Conservation (phyloP, 441 rosid genomes). For the Populus hybrid region DNA sequence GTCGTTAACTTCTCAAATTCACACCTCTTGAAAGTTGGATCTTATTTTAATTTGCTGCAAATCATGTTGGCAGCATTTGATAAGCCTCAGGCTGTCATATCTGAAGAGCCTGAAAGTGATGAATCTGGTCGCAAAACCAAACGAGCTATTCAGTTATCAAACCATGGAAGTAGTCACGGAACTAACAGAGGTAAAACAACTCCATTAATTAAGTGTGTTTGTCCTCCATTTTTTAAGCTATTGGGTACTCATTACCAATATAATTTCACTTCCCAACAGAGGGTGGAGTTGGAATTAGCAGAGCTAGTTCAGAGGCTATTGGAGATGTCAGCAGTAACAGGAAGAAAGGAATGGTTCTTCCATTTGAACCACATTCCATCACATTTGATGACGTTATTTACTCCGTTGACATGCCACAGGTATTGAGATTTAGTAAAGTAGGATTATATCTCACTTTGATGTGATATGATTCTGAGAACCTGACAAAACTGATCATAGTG, state of each 20-base stretch:
- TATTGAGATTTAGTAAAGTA: conserved; percentile 11
- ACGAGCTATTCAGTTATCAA: conserved; percentile 35
- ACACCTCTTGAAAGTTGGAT: not conserved
- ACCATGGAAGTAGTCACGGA: conserved; percentile 7
- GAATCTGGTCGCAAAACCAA: conserved; percentile 12
- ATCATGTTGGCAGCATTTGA: conserved; percentile 49
- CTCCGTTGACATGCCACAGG: conserved; percentile 78
- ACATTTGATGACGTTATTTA: conserved; percentile 57
- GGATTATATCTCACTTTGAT: not conserved
- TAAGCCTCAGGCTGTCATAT: conserved; percentile 45
- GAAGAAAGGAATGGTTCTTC: conserved; percentile 85
- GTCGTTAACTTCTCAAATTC: not conserved
- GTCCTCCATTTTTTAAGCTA: not conserved
- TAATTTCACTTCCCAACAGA: conserved; percentile 15
- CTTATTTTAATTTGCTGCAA: not conserved
- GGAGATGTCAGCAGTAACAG: conserved; percentile 22
- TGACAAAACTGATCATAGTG: not conserved
- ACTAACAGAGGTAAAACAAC: conserved; percentile 19
- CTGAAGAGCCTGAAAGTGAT: conserved; percentile 36
- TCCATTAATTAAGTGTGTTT: not conserved
- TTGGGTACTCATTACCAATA: not conserved
- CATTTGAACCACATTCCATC: conserved; percentile 72
- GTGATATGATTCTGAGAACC: not conserved
- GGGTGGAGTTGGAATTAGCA: conserved; percentile 7
- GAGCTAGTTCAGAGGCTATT: conserved; percentile 19